Evolutionary conservation across 495 filamentous ascomycete genomes (phyloP).

Genomic region (Neurospora sp.): DNA sequence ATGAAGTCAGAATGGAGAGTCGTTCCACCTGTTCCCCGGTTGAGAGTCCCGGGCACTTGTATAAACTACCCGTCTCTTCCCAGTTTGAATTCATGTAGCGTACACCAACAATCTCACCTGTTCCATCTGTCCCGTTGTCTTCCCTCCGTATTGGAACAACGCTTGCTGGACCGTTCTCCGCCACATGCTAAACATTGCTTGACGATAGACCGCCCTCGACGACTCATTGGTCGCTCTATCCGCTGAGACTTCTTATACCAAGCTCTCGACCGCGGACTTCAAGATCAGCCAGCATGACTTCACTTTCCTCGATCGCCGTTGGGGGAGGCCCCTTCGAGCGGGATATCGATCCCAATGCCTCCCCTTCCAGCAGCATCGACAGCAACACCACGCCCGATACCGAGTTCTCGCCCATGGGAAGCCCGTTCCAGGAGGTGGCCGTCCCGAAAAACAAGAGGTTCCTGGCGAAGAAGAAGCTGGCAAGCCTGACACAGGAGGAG

Average conservation of each 20-base stretch:
- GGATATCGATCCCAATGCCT: conserved; percentile 28
- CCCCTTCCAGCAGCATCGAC: conserved; percentile 29
- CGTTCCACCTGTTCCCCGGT: not conserved
- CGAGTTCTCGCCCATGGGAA: conserved; percentile 41
- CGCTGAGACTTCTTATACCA: not conserved
- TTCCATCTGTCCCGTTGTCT: not conserved
- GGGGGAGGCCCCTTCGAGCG: conserved; percentile 3
- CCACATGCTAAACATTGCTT: not conserved
- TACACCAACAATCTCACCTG: not conserved
- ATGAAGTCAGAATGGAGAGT: not conserved
- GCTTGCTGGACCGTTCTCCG: not conserved
- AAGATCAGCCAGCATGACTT: conserved; percentile 8
- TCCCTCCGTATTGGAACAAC: not conserved
- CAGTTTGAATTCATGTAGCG: not conserved
- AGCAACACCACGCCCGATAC: conserved; percentile 38
- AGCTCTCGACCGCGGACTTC: conserved; percentile 4
- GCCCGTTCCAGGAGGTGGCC: conserved; percentile 26
- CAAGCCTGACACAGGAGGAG: conserved; percentile 40
- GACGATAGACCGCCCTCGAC: not conserved
- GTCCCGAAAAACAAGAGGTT: conserved; percentile 23
- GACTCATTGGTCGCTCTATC: not conserved
- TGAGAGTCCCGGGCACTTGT: not conserved
- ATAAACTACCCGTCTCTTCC: not conserved
- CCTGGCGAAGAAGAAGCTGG: conserved; percentile 31
- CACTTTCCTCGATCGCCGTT: not conserved